phyloP scores from a whole-genome alignment of 768 basidiomycete species.

The Cytidiella melzeri region DNA sequence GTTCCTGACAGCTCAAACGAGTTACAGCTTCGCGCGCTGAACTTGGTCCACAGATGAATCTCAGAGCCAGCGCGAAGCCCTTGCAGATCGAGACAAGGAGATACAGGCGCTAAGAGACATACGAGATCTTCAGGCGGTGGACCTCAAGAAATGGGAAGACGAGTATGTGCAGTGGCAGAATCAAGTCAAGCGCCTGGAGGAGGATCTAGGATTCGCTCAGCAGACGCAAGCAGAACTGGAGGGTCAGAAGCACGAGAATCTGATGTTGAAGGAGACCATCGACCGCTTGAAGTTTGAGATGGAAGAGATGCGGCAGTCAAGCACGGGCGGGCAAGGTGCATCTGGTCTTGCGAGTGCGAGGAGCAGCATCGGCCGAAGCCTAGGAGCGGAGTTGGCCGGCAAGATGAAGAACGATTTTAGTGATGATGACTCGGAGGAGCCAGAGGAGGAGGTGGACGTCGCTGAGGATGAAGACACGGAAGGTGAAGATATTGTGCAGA shows the following conservation, averaged over 20 bases:
- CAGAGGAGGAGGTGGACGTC: constrained; percentile 30
- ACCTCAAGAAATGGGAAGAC: constrained; percentile 56
- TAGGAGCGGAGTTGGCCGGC: constrained; percentile 66
- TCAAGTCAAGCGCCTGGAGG: constrained; percentile 62
- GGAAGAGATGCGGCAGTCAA: constrained; percentile 73
- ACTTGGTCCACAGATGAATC: constrained; percentile 60
- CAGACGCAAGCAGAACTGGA: constrained; percentile 72
- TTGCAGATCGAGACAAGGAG: constrained; percentile 70
- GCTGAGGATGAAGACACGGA: constrained; percentile 52
- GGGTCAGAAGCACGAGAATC: constrained; percentile 92
- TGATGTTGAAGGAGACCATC: constrained; percentile 92
- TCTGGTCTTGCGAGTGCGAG: constrained; percentile 44
- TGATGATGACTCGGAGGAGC: constrained; percentile 32
- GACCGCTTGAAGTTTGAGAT: constrained; percentile 91
- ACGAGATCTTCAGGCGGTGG: constrained; percentile 53
- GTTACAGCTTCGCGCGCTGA: no score
- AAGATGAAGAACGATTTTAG: constrained; percentile 52
- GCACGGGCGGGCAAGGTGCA: constrained; percentile 27
- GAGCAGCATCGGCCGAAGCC: constrained; percentile 62
- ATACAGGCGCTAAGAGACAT: constrained; percentile 61
- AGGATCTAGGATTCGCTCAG: constrained; percentile 63
- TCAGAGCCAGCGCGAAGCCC: constrained; percentile 68
- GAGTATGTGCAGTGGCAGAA: constrained; percentile 72
- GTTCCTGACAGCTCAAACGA: no score
- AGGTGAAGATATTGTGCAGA: constrained; percentile 74